Evolutionary conservation across 805 yeast genomes (phyloP).

Genomic region (Isabelozyma gotoi): DNA sequence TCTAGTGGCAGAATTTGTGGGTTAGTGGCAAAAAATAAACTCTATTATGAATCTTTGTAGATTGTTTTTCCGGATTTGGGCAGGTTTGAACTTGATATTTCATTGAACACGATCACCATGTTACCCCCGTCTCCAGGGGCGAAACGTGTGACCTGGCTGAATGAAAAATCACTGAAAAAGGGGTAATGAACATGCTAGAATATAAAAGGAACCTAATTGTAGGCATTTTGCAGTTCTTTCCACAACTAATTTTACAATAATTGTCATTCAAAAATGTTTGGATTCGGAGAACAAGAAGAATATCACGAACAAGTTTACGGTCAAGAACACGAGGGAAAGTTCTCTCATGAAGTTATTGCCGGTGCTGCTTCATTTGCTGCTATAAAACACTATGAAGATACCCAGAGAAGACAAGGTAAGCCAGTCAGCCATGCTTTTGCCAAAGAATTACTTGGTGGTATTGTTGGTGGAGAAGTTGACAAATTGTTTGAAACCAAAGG

Average conservation of each 20-base stretch:
- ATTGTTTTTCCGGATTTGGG: not conserved
- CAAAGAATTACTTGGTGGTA: slow-evolving; percentile 26
- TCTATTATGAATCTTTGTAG: not conserved
- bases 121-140: too few species aligned
- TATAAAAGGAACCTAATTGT: not conserved
- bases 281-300: slow-evolving; percentile 19
- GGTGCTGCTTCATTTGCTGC: slow-evolving; percentile 35
- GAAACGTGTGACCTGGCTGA: too few species aligned
- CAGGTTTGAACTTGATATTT: not conserved
- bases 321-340: slow-evolving; percentile 26
- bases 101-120: not conserved
- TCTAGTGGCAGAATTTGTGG: not conserved
- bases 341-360: slow-evolving; percentile 30
- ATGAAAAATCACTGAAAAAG: too few species aligned
- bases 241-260: not conserved
- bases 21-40: not conserved
- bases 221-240: not conserved
- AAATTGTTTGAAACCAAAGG: slow-evolving; percentile 34
- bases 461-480: slow-evolving; percentile 33
- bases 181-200: not conserved
- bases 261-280: slow-evolving; percentile 16
- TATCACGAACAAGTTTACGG: slow-evolving; percentile 28
- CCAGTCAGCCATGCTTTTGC: slow-evolving; percentile 30
- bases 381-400: slow-evolving; percentile 29
- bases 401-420: slow-evolving; percentile 30